Conservation (phyloP, 306 rosid genomes). For the Quercus suber region DNA sequence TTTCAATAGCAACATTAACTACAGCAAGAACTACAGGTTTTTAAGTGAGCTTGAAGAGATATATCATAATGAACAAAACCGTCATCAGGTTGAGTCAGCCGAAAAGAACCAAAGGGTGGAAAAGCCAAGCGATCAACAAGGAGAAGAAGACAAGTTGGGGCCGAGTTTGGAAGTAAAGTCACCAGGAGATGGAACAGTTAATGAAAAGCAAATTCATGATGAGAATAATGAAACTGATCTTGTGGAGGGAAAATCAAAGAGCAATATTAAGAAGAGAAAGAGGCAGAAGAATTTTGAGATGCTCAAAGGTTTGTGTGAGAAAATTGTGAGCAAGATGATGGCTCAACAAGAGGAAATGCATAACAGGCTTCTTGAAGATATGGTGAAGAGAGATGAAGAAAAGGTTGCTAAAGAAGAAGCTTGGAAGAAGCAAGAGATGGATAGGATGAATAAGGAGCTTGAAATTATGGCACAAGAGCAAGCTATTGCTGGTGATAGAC, state of each 20-base stretch:
- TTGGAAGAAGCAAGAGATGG: conserved; percentile 80
- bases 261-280: conserved; percentile 39
- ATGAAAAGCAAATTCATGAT: background rate
- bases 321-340: conserved; percentile 65
- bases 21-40: conserved; percentile 46
- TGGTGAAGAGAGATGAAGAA: conserved; percentile 69
- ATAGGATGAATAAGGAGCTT: conserved; percentile 73
- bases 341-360: conserved; percentile 79
- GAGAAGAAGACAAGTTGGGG: conserved; percentile 17
- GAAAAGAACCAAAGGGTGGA: conserved; percentile 18
- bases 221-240: conserved; percentile 1
- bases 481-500: conserved; percentile 61
- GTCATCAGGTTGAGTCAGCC: conserved; percentile 5
- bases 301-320: conserved; percentile 68
- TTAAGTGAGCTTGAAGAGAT: conserved; percentile 61
- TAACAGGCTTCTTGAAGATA: conserved; percentile 60
- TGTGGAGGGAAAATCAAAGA: conserved; percentile 16
- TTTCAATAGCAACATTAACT: conserved; percentile 47
- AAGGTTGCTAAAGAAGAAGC: conserved; percentile 63
- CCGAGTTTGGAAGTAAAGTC: conserved; percentile 17
- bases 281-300: conserved; percentile 49
- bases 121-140: conserved; percentile 16
- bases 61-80: conserved; percentile 28
- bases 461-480: conserved; percentile 66
- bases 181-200: conserved; percentile 3